Evolutionary conservation across 805 yeast species (phyloP), one percentile per base, ranked within the genome.

Genomic region (Martiniozyma abietophila): DNA sequence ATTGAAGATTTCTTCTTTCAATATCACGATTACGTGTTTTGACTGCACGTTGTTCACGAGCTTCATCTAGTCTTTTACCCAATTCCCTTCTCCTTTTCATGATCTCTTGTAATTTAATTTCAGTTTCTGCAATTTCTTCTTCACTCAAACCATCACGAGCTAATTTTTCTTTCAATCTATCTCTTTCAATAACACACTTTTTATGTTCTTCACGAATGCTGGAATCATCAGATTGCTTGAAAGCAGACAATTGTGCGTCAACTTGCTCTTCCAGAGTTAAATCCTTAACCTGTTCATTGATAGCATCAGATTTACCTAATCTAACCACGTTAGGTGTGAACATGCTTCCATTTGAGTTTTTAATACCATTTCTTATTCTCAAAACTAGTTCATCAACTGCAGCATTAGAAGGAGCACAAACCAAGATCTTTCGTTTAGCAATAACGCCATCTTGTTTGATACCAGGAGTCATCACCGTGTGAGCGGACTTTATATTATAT

Each of bases 401-500:
- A 1, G 99, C 99, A 62, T 92, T 92, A 53, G 96, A 84, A 3
- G 99, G 99, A 2, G 98, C 97, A 69, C 98, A 94, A 14, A 92
- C 75, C 32, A 92, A 61, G 1, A 92, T 73, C 38, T 83, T 82
- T 23, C 72, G 65, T 19, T 58, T 61, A 7, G 37, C 33, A 8
- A 14, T 18, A 3, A 29, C 15, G 11, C 32, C 32, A 25, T 37
- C 36, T 14, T 35, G 38, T 16, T 30, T 24, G 11, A 37, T 22
- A 1, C 46, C 42, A 4, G 39, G 36, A 32, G 39, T 26, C 24
- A 40, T 20, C 12, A 42, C 42, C 16, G 36, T 35, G 29, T 42
- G 36, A 8, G 31, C 30, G 6, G 23, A 28, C 8, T 33, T 29
- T 9, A 34, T 23, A 8, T 27, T 27, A 18, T 53, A 42, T 0